Evolutionary conservation across 2,329 filamentous ascomycete genomes (phyloP).

Genomic region (Anisogramma anomala): DNA sequence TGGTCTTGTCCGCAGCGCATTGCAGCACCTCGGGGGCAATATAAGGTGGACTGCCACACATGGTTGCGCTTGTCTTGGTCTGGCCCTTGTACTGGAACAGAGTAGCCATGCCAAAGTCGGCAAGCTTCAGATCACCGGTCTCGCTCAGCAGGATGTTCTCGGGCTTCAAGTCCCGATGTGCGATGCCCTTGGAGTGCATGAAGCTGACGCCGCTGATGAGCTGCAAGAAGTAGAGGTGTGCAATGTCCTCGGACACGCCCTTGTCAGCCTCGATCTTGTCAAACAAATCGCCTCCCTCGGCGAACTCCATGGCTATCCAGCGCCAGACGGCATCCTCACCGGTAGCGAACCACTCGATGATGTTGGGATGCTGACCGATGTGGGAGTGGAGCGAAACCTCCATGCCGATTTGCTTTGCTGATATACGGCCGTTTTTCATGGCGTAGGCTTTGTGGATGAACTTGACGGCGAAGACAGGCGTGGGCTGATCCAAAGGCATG

Average conservation of each 20-base stretch:
- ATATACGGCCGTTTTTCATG: constrained; percentile 75
- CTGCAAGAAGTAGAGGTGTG: constrained; percentile 92
- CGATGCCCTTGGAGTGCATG: constrained; percentile 92
- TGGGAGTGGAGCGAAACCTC: constrained; percentile 85
- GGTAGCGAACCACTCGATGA: constrained; percentile 83
- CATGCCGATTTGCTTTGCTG: constrained; percentile 78
- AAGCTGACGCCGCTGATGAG: constrained; percentile 82
- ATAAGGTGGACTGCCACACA: constrained; percentile 93
- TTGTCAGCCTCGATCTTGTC: constrained; percentile 99
- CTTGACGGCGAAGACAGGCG: constrained; percentile 89
- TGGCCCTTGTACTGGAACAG: constrained; percentile 83
- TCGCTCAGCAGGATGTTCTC: constrained; percentile 88
- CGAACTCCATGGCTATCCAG: constrained; percentile 98
- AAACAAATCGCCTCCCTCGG: constrained; percentile 90
- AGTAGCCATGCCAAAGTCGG: constrained; percentile 92
- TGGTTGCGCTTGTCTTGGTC: constrained; percentile 70
- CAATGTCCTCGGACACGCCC: constrained; percentile 86
- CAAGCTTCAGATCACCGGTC: constrained; percentile 80
- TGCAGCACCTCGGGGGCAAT: constrained; percentile 84
- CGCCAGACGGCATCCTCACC: constrained; percentile 80
- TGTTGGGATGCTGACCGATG: constrained; percentile 79
- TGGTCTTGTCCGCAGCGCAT: constrained; percentile 37
- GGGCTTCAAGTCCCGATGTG: constrained; percentile 83
- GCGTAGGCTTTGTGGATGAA: constrained; percentile 98
- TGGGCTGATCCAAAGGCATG: constrained; percentile 54